Base-by-base conservation (phyloP, 371 early-diverging fungal genomes). In the Nematocida sp. region DNA sequence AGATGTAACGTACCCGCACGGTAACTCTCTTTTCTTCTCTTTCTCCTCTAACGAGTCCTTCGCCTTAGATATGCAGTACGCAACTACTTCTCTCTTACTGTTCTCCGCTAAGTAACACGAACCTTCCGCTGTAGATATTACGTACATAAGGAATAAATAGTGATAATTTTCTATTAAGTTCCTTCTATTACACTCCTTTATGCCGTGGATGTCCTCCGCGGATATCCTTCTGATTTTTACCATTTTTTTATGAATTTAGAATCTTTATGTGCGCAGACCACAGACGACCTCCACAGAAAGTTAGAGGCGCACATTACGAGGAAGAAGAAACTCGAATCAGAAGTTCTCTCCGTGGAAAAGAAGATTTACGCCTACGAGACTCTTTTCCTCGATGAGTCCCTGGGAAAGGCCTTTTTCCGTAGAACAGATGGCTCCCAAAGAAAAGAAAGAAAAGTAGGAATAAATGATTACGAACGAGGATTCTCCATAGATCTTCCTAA, bases 351-450 rank as follows among this genome's bases (percentile, higher is more conserved):
- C 2, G 28, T 68, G 25, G 69, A 68, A 60, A 68, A 68, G 69
- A 68, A 68, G 47, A 68, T 68, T n/a, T 68, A 68, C 28, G 69
- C 69, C 2, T 68, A 68, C 36, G 69, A 68, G 40, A 50, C 49
- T 7, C 48, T 68, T 11, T 30, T 68, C 7, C 50, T 68, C 4
- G 69, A 68, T 33, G 69, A 68, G 1, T 55, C 26, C 23, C 32
- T 32, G 4, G 30, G 40, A 0, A 38, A 39, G 18, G 60, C 40
- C 11, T 9, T 68, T 7, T 36, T 68, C 25, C 53, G 60, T 48
- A 45, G 49, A 20, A 23, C 32, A n/a, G 57, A 68, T 28, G 42
- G 25, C 7, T 48, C 28, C 28, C 25, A 42, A 9, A 40, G 60
- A 45, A 56, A 60, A 39, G 69, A 68, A 26, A 56, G 69, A 33